Conservation (phyloP, 345 rosid species). For the Eucalyptus pumila region DNA sequence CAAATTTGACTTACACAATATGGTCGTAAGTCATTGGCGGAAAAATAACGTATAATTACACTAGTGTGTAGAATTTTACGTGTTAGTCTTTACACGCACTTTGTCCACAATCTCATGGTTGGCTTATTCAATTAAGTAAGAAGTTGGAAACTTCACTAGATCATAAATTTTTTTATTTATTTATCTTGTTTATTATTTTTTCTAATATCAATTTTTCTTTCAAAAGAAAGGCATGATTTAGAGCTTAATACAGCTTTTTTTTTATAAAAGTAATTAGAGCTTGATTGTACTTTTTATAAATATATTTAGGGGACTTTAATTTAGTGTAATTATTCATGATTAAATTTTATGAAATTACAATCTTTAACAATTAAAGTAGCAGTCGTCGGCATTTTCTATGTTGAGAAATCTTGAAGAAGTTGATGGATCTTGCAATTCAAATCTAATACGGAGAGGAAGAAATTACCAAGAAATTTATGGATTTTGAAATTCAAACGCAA, state of each 20-base stretch:
- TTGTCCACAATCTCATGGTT: not conserved
- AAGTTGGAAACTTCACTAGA: not conserved
- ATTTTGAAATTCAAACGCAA: too few relatives aligned
- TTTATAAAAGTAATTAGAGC: not conserved
- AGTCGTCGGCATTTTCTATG: fast-evolving
- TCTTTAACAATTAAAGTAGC: not conserved
- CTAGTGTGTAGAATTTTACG: fast-evolving
- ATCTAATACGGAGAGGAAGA: not conserved
- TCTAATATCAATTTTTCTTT: not conserved
- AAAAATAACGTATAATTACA: not conserved
- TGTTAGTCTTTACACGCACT: fast-evolving
- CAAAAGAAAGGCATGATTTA: not conserved
- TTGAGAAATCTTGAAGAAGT: not conserved
- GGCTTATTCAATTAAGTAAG: not conserved
- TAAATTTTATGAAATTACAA: not conserved
- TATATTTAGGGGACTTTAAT: not conserved
- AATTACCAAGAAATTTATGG: too few relatives aligned
- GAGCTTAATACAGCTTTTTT: not conserved
- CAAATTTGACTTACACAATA: not conserved
- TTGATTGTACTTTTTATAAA: not conserved
- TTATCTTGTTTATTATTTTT: not conserved
- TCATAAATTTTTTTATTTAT: not conserved
- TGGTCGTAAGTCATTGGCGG: fast-evolving
- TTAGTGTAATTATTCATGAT: not conserved
- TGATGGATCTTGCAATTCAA: not conserved